Conservation (phyloP, 164 flowering plant species). For the Annona squamosa region DNA sequence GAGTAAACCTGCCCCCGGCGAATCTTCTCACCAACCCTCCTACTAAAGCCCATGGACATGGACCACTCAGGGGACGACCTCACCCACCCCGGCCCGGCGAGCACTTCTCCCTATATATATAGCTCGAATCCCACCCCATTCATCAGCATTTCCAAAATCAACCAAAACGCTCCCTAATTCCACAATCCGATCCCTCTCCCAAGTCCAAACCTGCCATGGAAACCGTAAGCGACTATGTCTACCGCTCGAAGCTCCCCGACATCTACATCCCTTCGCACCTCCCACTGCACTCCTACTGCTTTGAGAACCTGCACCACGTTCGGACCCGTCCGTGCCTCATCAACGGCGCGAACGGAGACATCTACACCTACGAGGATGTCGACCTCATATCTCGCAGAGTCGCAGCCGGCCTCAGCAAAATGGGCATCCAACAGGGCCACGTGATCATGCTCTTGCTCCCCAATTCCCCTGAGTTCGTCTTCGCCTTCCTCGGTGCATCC, state of each 20-base stretch:
- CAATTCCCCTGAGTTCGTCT: constrained; percentile 71
- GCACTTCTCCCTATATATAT: too few relatives aligned
- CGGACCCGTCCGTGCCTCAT: constrained; percentile 56
- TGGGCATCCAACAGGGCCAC: constrained; percentile 57
- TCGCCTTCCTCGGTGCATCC: constrained; percentile 81
- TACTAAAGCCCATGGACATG: too few relatives aligned
- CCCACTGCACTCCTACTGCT: constrained; percentile 74
- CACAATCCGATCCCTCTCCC: too few relatives aligned
- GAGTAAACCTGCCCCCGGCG: too few relatives aligned
- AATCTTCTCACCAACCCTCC: too few relatives aligned
- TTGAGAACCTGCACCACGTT: constrained; percentile 52
- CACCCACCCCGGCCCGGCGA: too few relatives aligned
- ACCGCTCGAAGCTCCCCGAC: constrained; percentile 78
- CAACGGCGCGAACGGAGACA: constrained; percentile 50
- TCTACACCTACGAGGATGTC: constrained; percentile 52
- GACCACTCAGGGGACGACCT: too few relatives aligned
- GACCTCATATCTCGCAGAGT: constrained; percentile 51
- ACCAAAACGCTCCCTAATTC: too few relatives aligned
- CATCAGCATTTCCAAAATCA: too few relatives aligned
- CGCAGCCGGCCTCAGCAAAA: constrained; percentile 51
- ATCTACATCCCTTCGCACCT: constrained; percentile 75
- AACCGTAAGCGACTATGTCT: constrained; percentile 41
- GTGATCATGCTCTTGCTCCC: constrained; percentile 77
- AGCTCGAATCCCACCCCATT: too few relatives aligned
- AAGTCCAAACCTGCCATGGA: neutral